Percentiles rank a stretch among this genome's conserved stretches.
Conservation (phyloP, 2,329 filamentous ascomycete species). For the Fusarium sublunatum region DNA sequence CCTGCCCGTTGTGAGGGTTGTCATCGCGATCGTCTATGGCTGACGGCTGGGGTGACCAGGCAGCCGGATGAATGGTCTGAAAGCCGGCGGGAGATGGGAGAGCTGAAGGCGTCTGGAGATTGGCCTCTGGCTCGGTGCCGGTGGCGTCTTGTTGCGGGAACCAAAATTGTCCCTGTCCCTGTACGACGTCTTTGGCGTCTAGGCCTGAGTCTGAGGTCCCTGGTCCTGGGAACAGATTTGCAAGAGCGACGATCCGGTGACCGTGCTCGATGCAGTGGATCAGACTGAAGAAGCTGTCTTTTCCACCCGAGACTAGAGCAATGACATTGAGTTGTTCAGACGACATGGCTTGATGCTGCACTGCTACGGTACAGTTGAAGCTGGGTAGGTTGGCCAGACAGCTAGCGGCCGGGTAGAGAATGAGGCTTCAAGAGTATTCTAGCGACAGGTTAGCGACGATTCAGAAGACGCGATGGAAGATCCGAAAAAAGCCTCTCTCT, state of each 20-base stretch:
- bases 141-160: constrained; percentile 32
- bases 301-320: constrained; percentile 92
- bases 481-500: constrained; percentile 8
- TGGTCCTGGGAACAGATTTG: constrained; percentile 77
- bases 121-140: constrained; percentile 8
- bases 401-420: constrained; percentile 16
- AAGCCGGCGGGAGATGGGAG: constrained; percentile 34
- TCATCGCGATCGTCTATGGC: constrained; percentile 12
- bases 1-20: constrained; percentile 12
- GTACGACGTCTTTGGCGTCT: constrained; percentile 11
- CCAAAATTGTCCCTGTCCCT: constrained; percentile 23
- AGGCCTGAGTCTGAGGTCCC: constrained; percentile 21
- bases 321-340: constrained; percentile 76
- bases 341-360: constrained; percentile 50
- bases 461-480: constrained; percentile 22
- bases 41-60: constrained; percentile 31
- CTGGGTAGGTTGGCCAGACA: constrained; percentile 3
- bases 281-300: constrained; percentile 95
- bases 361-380: constrained; percentile 1
- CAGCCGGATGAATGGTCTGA: constrained; percentile 40
- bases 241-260: constrained; percentile 86
- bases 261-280: constrained; percentile 90
- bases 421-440: constrained; percentile 10
- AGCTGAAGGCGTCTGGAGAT: constrained; percentile 8
- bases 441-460: constrained; percentile 11